Evolutionary conservation across 305 asterid genomes (phyloP).

Genomic region (Solanum aculeatissimum): DNA sequence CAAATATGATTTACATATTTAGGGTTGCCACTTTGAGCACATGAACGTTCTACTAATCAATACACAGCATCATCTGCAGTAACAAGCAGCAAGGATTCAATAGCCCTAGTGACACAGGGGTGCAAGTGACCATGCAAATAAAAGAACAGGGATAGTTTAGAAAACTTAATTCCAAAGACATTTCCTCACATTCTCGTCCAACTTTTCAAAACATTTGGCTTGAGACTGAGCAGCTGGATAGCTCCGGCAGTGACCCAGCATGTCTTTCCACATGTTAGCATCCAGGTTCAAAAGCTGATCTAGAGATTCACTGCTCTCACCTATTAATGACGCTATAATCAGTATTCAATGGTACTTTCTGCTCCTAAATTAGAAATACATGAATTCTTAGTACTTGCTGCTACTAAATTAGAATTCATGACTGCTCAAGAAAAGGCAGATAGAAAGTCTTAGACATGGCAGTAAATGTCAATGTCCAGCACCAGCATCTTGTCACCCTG

Average conservation of each 20-base stretch:
- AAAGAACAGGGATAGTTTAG: neutral
- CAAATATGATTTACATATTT: neutral
- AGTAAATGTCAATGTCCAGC: neutral
- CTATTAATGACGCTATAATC: constrained; percentile 34
- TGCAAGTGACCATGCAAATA: neutral
- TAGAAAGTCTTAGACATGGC: neutral
- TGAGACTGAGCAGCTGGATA: constrained; percentile 19
- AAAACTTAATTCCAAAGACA: neutral
- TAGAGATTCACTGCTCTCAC: constrained; percentile 17
- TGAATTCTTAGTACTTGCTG: neutral
- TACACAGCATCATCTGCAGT: neutral
- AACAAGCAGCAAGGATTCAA: neutral
- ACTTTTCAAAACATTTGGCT: neutral
- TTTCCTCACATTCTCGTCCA: constrained; percentile 28
- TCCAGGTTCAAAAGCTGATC: constrained; percentile 29
- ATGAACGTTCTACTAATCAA: neutral
- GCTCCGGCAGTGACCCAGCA: constrained; percentile 33
- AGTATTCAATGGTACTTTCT: neutral
- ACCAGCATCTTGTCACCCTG: neutral
- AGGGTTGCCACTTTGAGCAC: neutral
- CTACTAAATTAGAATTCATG: neutral
- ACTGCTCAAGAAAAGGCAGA: neutral
- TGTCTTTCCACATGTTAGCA: constrained; percentile 48
- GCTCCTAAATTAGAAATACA: neutral
- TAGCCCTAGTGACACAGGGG: neutral